These are phyloP conservation scores for Stemphylium beticola DNA, from an alignment of 2,329 filamentous ascomycete genomes.

Conservation along the genomic window DNA sequence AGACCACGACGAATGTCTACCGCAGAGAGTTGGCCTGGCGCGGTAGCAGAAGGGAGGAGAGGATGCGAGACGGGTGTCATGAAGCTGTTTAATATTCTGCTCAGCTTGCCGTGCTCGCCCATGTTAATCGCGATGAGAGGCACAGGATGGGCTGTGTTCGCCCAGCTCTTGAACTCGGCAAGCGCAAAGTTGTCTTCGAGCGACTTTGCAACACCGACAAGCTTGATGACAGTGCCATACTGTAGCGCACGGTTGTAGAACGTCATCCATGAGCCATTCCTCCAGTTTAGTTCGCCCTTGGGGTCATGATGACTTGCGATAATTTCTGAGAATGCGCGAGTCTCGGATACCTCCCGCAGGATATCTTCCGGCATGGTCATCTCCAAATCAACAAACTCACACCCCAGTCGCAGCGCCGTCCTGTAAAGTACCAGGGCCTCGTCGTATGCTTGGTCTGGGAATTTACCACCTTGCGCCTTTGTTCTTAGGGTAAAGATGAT, in stretches of 20 bases:
- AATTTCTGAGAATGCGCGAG: constrained; percentile 76
- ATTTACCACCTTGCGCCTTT: constrained; percentile 82
- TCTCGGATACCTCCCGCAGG: constrained; percentile 70
- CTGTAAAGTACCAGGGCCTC: constrained; percentile 77
- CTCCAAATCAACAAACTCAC: constrained; percentile 93
- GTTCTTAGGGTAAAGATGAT: constrained; percentile 94
- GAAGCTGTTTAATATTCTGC: constrained; percentile 87
- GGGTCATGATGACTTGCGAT: constrained; percentile 97
- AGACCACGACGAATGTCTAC: constrained; percentile 83
- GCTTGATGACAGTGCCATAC: constrained; percentile 91
- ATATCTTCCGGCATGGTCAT: constrained; percentile 82
- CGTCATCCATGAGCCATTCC: constrained; percentile 87
- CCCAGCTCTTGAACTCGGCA: constrained; percentile 78
- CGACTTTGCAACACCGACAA: constrained; percentile 78
- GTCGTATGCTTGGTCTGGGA: constrained; percentile 77
- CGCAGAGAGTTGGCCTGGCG: constrained; percentile 90
- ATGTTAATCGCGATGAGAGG: constrained; percentile 96
- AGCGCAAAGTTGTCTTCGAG: constrained; percentile 88
- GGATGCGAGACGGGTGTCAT: constrained; percentile 95
- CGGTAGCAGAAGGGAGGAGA: constrained; percentile 86
- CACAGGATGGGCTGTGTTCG: constrained; percentile 73
- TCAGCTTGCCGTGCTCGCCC: constrained; percentile 85
- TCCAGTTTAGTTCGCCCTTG: constrained; percentile 79
- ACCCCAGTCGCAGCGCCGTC: constrained; percentile 78
- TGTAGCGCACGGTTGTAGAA: constrained; percentile 90